These are phyloP conservation scores for Aphanomyces invadans DNA, from an alignment of 352 stramenopile species.

Conservation along the genomic window DNA sequence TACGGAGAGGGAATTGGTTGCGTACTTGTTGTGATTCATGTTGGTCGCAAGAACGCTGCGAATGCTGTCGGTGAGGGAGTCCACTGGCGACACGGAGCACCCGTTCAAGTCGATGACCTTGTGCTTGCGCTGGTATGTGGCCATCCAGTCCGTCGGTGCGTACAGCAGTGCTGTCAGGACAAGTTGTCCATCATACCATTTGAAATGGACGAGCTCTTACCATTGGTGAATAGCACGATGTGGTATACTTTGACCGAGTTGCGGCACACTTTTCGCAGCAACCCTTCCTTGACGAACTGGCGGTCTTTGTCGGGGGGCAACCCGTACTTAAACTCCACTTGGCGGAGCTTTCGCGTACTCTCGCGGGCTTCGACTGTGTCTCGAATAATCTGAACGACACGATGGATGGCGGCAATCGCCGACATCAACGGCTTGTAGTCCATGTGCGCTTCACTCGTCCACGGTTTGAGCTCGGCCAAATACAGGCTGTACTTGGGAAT, in stretches of 20 bases:
- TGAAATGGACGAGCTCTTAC: conserved; percentile 42
- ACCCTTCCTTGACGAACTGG: conserved; percentile 66
- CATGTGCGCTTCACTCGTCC: conserved; percentile 57
- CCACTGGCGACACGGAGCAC: conserved; percentile 63
- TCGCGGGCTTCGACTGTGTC: conserved; percentile 71
- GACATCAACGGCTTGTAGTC: conserved; percentile 63
- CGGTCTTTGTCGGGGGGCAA: conserved; percentile 50
- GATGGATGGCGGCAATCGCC: conserved; percentile 63
- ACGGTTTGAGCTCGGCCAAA: conserved; percentile 63
- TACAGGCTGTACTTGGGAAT: conserved; percentile 82
- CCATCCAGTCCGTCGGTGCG: conserved; percentile 26
- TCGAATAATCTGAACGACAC: conserved; percentile 68
- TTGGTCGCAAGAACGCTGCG: conserved; percentile 35
- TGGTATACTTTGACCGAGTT: conserved; percentile 80
- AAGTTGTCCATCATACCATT: background rate
- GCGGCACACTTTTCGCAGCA: conserved; percentile 78
- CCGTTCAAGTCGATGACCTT: conserved; percentile 70
- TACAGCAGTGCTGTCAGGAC: conserved; percentile 24
- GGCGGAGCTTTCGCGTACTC: conserved; percentile 51
- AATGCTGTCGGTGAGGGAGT: conserved; percentile 62
- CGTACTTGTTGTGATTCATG: conserved; percentile 26
- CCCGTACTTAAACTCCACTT: conserved; percentile 54
- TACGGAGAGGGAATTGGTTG: background rate
- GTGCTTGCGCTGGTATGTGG: conserved; percentile 75
- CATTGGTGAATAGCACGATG: conserved; percentile 74